Conservation (phyloP, 148 eudicot genomes). For the Beta vulgaris region DNA sequence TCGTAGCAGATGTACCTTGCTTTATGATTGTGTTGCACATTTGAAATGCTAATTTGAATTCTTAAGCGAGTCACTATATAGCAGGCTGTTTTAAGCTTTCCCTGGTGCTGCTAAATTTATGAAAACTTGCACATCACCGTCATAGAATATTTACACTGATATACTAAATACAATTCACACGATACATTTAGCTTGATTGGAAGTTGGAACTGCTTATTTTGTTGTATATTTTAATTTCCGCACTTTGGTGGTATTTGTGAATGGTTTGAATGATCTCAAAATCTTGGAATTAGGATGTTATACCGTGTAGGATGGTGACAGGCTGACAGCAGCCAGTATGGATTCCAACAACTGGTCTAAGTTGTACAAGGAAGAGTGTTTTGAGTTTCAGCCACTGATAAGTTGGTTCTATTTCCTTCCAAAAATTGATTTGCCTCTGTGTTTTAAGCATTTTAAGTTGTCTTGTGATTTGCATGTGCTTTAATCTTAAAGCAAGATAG, state of each 20-base stretch:
- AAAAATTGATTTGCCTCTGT: neutral
- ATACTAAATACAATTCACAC: neutral
- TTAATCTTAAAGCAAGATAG: neutral
- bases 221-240: neutral
- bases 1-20: neutral
- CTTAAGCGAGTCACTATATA: neutral
- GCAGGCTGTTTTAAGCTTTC: constrained; percentile 15
- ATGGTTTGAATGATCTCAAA: neutral
- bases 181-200: neutral
- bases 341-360: neutral
- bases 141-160: neutral
- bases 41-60: neutral
- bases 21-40: neutral
- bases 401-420: neutral
- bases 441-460: neutral
- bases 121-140: too few species aligned
- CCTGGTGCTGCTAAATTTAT: neutral
- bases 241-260: neutral
- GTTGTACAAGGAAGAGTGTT: neutral
- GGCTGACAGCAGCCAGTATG: neutral
- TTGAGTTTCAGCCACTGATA: neutral
- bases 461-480: neutral
- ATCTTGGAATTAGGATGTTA: too few species aligned
- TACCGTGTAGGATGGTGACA: neutral
- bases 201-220: too few species aligned